A percentile compares a stretch with the other conserved stretches of the same genome.
Conservation (phyloP, 495 filamentous ascomycete genomes). For the Aspergillus ellipticus region DNA sequence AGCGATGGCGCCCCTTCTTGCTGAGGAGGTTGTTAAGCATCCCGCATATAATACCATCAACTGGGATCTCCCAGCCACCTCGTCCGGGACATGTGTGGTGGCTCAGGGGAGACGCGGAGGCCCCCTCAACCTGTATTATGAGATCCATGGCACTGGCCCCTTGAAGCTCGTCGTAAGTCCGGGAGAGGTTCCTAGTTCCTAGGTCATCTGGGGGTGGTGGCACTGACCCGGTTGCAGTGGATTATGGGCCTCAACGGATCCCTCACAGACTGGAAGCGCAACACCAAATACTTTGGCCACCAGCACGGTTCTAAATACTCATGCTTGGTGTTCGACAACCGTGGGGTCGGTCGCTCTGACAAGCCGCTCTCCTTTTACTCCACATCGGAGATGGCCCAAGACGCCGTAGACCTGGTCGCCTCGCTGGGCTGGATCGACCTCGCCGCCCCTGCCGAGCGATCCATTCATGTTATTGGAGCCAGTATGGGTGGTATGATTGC, state of each 20-base stretch:
- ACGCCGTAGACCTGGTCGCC: slow-evolving; percentile 63
- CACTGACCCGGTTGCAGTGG: slow-evolving; percentile 15
- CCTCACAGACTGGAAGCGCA: slow-evolving; percentile 65
- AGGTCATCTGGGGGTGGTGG: slow-evolving; percentile 3
- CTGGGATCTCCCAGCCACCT: slow-evolving; percentile 61
- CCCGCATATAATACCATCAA: slow-evolving; percentile 49
- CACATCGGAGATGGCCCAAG: slow-evolving; percentile 54
- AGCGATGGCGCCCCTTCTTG: slow-evolving; percentile 34
- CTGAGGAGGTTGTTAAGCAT: slow-evolving; percentile 44
- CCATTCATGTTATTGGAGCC: slow-evolving; percentile 69
- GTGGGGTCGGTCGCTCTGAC: slow-evolving; percentile 70
- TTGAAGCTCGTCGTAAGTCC: slow-evolving; percentile 66
- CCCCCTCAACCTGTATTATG: slow-evolving; percentile 67
- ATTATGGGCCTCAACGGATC: slow-evolving; percentile 31
- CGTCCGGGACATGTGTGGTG: slow-evolving; percentile 55
- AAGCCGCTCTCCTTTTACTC: slow-evolving; percentile 55
- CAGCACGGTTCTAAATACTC: slow-evolving; percentile 58
- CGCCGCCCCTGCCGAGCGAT: slow-evolving; percentile 51
- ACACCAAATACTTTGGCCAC: slow-evolving; percentile 74
- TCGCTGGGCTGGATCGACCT: slow-evolving; percentile 55
- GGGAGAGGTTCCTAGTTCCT: not conserved
- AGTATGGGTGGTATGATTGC: slow-evolving; percentile 87
- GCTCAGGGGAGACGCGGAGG: slow-evolving; percentile 59
- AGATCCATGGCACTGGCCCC: slow-evolving; percentile 73
- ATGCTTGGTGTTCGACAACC: slow-evolving; percentile 67